Evolutionary conservation across 345 rosid genomes (phyloP), one percentile per base, ranked within the genome.

Genomic region (Bruguiera parviflora): DNA sequence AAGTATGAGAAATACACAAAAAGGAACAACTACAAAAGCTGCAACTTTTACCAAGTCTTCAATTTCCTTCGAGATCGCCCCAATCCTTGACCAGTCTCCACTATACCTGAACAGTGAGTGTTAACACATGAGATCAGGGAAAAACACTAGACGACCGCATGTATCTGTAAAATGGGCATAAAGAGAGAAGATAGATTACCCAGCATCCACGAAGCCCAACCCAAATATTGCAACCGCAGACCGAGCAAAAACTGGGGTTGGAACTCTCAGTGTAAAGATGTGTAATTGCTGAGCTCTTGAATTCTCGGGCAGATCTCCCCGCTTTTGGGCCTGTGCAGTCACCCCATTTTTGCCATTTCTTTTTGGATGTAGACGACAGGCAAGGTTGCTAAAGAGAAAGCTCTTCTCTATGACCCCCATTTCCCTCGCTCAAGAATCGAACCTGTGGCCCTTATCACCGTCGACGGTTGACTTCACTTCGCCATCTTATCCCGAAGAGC

Each of bases 71-170:
- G 96, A 82, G 59, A 93, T 82, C n/a, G 71, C 94, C 35, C 97
- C 96, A 39, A 93, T 91, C 73, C 98, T 89, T 33, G 97, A 89
- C 98, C 98, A 91, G 52, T 93, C 97, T 66, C 98, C 97, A 70
- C 97, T 91, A 43, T 88, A 88, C 77, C 98, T 88, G 82, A 33
- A 61, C 15, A 61, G 15, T 6, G 6, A 69, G n/a, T 0, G 27
- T 69, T 67, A 1, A 3, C 19, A 6, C 32, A 2, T 63, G 0
- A 64, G 27, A 39, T 10, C 11, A 20, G 13, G 15, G 49, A 16
- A 29, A 33, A 33, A 8, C 37, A 8, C 2, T 1, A 1, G 37
- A 33, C 37, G 37, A 8, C 9, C 37, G 9, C 10, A 33, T 33
- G 37, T 8, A 33, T 16, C 3, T 58, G 4, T n/a, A 19, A 43